Conservation (phyloP, 768 basidiomycete species). For the Dentipellis sp. region DNA sequence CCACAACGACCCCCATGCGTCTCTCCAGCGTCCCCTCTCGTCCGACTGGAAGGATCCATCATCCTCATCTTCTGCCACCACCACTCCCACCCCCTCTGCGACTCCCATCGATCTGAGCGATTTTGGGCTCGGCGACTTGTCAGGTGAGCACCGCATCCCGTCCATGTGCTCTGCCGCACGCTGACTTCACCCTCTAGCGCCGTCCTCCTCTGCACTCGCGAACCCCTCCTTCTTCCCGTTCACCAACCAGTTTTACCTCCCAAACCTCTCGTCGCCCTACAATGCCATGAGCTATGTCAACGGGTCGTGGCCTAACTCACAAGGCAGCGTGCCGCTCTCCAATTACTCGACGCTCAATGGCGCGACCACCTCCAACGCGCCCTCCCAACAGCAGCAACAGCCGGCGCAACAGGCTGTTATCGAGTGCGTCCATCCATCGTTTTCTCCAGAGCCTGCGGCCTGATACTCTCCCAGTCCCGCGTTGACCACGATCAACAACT, state of each 20-base stretch:
- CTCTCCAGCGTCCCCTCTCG: conserved; percentile 20
- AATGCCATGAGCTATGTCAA: conserved; percentile 48
- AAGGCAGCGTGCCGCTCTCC: conserved; percentile 47
- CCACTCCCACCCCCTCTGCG: conserved; percentile 17
- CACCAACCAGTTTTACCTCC: conserved; percentile 29
- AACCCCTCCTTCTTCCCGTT: conserved; percentile 27
- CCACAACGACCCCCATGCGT: conserved; percentile 6
- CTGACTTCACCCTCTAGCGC: conserved; percentile 14
- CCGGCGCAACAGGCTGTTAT: conserved; percentile 19
- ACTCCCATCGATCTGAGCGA: conserved; percentile 12
- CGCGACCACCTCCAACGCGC: conserved; percentile 44
- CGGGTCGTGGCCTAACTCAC: conserved; percentile 33
- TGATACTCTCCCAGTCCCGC: conserved; percentile 19
- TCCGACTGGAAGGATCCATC: conserved; percentile 29
- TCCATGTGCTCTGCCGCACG: background rate
- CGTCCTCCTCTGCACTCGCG: conserved; percentile 31
- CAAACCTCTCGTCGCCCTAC: conserved; percentile 35
- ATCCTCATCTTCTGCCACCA: conserved; percentile 15
- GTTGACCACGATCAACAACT: conserved; percentile 17
- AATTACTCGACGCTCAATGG: conserved; percentile 73
- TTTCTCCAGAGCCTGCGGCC: background rate
- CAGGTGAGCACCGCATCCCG: conserved; percentile 10
- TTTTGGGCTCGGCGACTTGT: conserved; percentile 14
- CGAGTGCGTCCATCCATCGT: conserved; percentile 7
- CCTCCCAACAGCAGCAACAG: conserved; percentile 25